phyloP scores from a whole-genome alignment of 192 early-diverging fungal species.

The Backusella liffmaniae region DNA sequence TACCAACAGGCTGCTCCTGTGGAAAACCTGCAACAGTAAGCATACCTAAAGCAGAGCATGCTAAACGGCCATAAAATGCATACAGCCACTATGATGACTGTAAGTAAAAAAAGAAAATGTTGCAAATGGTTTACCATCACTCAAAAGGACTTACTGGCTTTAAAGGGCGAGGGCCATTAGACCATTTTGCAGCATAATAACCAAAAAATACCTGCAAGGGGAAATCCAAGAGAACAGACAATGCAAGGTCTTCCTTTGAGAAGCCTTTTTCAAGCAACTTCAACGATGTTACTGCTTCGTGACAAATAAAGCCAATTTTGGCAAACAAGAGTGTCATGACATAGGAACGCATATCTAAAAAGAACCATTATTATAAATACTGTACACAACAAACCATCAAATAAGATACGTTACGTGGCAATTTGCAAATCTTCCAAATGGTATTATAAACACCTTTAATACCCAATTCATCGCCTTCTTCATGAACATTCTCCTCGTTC shows the following conservation, averaged over 20 bases:
- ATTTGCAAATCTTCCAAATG: slow-evolving; percentile 84
- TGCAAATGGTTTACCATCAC: not conserved
- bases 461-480: slow-evolving; percentile 58
- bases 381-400: not conserved
- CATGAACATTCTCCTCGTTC: slow-evolving; percentile 50
- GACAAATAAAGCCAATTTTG: slow-evolving; percentile 95
- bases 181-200: slow-evolving; percentile 97
- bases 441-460: slow-evolving; percentile 79
- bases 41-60: slow-evolving; percentile 82
- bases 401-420: slow-evolving; percentile 59
- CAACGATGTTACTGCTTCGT: slow-evolving; percentile 91
- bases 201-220: slow-evolving; percentile 97
- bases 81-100: slow-evolving; percentile 69
- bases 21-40: slow-evolving; percentile 81
- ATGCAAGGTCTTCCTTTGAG: slow-evolving; percentile 91
- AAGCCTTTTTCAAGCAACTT: slow-evolving; percentile 96
- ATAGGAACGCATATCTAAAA: slow-evolving; percentile 79
- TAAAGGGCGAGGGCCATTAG: slow-evolving; percentile 78
- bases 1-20: slow-evolving; percentile 54
- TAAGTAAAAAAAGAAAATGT: not conserved
- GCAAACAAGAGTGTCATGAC: slow-evolving; percentile 79
- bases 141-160: slow-evolving; percentile 59
- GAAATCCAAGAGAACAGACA: slow-evolving; percentile 93
- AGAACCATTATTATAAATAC: not conserved
- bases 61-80: slow-evolving; percentile 85